These are phyloP conservation scores for Mucor ambiguus DNA, from an alignment of 371 early-diverging fungal genomes.

Conservation along the genomic window DNA sequence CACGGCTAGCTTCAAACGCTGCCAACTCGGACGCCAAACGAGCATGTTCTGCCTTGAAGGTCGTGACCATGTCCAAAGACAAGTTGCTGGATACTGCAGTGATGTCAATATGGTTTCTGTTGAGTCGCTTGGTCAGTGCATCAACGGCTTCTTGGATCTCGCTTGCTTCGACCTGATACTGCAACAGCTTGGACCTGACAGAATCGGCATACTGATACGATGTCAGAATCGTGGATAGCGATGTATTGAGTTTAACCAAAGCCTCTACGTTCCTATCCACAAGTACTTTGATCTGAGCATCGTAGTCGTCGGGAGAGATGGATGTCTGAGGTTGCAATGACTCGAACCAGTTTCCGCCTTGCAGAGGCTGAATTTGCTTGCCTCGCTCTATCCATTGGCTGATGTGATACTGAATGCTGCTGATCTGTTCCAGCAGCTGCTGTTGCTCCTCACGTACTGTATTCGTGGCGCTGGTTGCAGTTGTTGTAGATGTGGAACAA, in stretches of 20 bases:
- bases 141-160: conserved; percentile 22
- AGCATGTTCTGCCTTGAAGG: background rate
- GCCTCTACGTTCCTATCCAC: conserved; percentile 17
- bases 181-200: conserved; percentile 9
- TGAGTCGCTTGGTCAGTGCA: background rate
- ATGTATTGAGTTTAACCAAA: conserved; percentile 14
- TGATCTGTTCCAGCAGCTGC: background rate
- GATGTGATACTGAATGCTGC: conserved; percentile 4
- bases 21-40: background rate
- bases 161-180: conserved; percentile 15
- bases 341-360: conserved; percentile 19
- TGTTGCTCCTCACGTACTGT: background rate
- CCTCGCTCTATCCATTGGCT: background rate
- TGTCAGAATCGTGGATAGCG: conserved; percentile 4
- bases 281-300: conserved; percentile 18
- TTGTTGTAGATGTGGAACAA: background rate
- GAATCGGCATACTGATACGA: conserved; percentile 22
- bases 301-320: conserved; percentile 19
- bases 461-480: background rate
- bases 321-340: conserved; percentile 14
- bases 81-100: conserved; percentile 5
- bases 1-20: conserved; percentile 2
- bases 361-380: conserved; percentile 1
- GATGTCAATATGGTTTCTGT: conserved; percentile 17
- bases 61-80: background rate